Base-by-base conservation (phyloP, 2,329 filamentous ascomycete species). In the Teratosphaeria viscida region DNA sequence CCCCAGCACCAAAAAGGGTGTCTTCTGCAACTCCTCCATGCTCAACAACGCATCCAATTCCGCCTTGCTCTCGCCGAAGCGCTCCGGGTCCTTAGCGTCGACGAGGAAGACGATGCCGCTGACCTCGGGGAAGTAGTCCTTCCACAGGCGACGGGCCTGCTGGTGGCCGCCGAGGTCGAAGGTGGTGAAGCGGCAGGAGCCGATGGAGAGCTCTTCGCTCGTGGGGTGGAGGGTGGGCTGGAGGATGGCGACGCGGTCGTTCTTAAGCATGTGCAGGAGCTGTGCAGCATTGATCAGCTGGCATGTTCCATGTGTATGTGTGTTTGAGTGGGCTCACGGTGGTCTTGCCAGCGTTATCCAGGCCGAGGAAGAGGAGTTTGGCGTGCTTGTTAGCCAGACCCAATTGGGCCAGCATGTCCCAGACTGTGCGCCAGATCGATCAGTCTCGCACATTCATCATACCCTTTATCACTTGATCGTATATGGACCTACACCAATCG, bases 81-180 rank as follows among this genome's bases (percentile, higher is more conserved):
- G 90, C 79, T 97, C 92, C 77, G 90, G 88, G 77, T 99, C 94
- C 79, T 96, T 96, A 71, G 94, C 91, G 71, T 99, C 94, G 69
- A 99, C 90, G 60, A 97, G 87, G 83, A 97, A 99, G 68, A 99
- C 92, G 69, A 97, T 95, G 62, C 92, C 91, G 76, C 87, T 91
- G 65, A 96, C 91, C 80, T 96, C 92, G 69, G 91, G 91, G 83
- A 96, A 95, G 79, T 95, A 96, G 73, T 96, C 91, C 76, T 92
- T 92, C 91, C 92, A 96, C 69, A 96, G 86, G 71, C 92, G 90
- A 68, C 92, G 90, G 64, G 91, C 91, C 82, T 96, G 92, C 78
- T 94, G 89, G 79, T 95, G 91, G 77, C 91, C 91, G 74, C 91
- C 91, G 61, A 96, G 81, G 76, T 96, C 91, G 74, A 95, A 96